These are phyloP conservation scores for Alternaria sp. DNA, from an alignment of 2,329 filamentous ascomycete genomes.

Conservation along the genomic window DNA sequence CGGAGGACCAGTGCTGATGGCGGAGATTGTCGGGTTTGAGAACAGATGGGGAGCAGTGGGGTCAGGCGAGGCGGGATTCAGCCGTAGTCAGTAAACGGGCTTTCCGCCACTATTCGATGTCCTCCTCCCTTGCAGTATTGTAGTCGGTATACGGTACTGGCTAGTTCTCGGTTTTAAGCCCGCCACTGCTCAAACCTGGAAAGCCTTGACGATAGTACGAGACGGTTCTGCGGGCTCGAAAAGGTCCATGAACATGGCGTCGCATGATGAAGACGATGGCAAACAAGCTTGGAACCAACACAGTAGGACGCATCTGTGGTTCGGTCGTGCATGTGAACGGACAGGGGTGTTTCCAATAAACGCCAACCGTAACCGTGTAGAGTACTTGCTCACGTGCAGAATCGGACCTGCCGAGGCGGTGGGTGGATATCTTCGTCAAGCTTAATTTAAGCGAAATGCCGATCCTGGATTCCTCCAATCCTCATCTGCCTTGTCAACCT, in stretches of 20 bases:
- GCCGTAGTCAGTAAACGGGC: slow-evolving; percentile 4
- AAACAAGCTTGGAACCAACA: slow-evolving; percentile 1
- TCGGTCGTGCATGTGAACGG: slow-evolving; percentile 3
- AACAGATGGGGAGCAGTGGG: slow-evolving; percentile 11
- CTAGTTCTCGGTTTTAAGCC: background rate
- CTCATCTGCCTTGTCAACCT: slow-evolving; percentile 15
- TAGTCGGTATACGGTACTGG: slow-evolving; percentile 3
- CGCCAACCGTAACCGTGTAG: background rate
- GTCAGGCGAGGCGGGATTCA: slow-evolving; percentile 3
- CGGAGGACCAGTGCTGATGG: slow-evolving; percentile 6
- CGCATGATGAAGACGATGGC: background rate
- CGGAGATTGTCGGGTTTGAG: slow-evolving; percentile 6
- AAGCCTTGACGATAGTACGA: background rate
- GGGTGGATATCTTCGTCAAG: slow-evolving; percentile 9
- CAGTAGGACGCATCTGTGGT: slow-evolving; percentile 4
- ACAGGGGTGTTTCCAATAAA: background rate
- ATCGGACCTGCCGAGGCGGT: slow-evolving; percentile 1
- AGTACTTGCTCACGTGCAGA: slow-evolving; percentile 10
- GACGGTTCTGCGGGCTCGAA: background rate
- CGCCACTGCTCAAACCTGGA: background rate
- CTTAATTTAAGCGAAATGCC: slow-evolving; percentile 17
- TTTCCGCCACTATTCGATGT: background rate
- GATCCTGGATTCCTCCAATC: slow-evolving; percentile 14
- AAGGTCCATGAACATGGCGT: background rate
- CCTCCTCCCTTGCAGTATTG: background rate